These are phyloP conservation scores for Rhodotorula sphaerocarpa DNA, from an alignment of 768 basidiomycete species.

Conservation along the genomic window DNA sequence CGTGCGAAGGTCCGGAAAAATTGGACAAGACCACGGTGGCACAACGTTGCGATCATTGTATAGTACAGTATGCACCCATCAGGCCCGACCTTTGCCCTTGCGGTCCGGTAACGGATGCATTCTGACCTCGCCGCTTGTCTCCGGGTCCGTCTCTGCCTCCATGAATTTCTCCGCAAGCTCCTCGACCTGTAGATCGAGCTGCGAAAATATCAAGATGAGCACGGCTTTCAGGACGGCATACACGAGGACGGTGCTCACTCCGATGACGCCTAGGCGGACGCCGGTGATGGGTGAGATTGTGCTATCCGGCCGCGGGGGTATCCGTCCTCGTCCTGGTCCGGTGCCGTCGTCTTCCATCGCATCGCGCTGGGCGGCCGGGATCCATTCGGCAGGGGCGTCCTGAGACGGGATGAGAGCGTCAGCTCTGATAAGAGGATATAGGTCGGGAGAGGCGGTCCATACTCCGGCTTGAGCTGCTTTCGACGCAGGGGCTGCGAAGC, in stretches of 20 bases:
- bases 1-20: no score
- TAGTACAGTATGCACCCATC: no score
- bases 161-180: constrained; percentile 20
- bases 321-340: constrained; percentile 1
- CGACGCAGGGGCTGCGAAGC: constrained; percentile 11
- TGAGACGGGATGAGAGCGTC: neutral
- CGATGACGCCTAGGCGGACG: constrained; percentile 24
- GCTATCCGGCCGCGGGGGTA: constrained; percentile 3
- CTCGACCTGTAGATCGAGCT: constrained; percentile 31
- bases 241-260: constrained; percentile 8
- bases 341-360: constrained; percentile 5
- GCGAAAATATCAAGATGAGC: neutral
- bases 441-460: neutral
- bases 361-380: constrained; percentile 13
- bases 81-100: constrained; percentile 25
- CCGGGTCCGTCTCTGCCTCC: neutral
- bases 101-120: neutral
- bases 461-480: constrained; percentile 12
- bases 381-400: constrained; percentile 14
- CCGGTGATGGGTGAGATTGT: constrained; percentile 17
- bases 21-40: no score
- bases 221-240: no score
- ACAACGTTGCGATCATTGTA: no score
- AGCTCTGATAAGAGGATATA: no score
- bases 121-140: constrained; percentile 12